Percentiles rank a stretch among this genome's conserved stretches.
Evolutionary conservation across 106 monocot species (phyloP).

Genomic region (Gastrodia elata): DNA sequence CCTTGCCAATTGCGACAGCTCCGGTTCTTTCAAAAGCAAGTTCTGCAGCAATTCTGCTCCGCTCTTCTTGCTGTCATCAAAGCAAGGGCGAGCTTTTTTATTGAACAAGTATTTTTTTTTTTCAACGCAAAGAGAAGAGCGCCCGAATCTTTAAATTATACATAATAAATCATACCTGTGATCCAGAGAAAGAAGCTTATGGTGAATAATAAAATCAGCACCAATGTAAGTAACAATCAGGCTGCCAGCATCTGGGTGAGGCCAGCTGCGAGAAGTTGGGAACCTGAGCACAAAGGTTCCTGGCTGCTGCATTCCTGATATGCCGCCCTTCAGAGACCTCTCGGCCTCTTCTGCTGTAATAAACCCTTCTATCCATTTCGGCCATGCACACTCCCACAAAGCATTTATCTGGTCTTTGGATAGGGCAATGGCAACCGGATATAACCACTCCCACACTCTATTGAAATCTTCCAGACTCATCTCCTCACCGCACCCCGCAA

Average conservation of each 20-base stretch:
- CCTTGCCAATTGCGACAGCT: conserved; percentile 72
- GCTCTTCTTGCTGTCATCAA: conserved; percentile 14
- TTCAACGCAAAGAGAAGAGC: not conserved
- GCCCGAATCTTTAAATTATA: too few species aligned
- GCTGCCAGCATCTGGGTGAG: conserved; percentile 95
- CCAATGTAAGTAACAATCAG: conserved; percentile 81
- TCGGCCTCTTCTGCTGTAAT: conserved; percentile 85
- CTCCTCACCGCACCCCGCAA: conserved; percentile 74
- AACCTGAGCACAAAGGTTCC: conserved; percentile 89
- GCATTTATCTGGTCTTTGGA: conserved; percentile 37
- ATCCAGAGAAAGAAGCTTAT: conserved; percentile 60
- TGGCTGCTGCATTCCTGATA: conserved; percentile 34
- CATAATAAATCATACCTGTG: conserved; percentile 38
- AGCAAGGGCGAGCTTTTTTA: not conserved
- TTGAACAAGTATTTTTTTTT: not conserved
- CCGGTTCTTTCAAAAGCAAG: conserved; percentile 63
- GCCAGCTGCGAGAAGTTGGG: conserved; percentile 95
- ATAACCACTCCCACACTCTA: conserved; percentile 84
- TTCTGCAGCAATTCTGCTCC: conserved; percentile 27
- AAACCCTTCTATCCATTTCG: conserved; percentile 89
- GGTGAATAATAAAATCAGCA: conserved; percentile 47
- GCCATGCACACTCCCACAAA: conserved; percentile 57
- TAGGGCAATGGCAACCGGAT: conserved; percentile 72
- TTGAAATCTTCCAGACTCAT: conserved; percentile 55
- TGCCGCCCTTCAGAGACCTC: conserved; percentile 38